Percentiles rank a stretch among this genome's conserved stretches.
Evolutionary conservation across 2,329 filamentous ascomycete species (phyloP).

Genomic region (Ceratocystis papillata): DNA sequence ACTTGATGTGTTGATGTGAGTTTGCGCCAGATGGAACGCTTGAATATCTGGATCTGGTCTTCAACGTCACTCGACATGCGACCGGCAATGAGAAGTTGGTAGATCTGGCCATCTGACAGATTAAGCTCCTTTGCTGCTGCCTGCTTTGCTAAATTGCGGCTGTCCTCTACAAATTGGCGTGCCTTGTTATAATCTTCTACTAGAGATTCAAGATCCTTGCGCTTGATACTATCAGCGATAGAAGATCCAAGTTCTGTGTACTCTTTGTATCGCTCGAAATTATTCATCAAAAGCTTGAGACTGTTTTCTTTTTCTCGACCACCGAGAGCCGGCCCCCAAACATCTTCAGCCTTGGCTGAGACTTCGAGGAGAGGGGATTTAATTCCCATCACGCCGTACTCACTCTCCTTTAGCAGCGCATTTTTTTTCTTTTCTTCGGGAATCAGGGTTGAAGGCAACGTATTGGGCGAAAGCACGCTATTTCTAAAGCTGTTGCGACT

Average conservation of each 20-base stretch:
- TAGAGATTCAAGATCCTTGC: conserved; percentile 78
- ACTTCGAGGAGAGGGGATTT: conserved; percentile 80
- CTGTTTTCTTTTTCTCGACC: conserved; percentile 85
- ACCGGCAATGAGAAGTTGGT: conserved; percentile 76
- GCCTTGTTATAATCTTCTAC: conserved; percentile 80
- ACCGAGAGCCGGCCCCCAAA: conserved; percentile 89
- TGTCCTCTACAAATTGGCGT: conserved; percentile 69
- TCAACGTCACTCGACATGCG: conserved; percentile 94
- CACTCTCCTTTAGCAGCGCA: conserved; percentile 81
- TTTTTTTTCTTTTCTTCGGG: conserved; percentile 66
- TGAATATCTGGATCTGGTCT: conserved; percentile 74
- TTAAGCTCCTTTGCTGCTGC: conserved; percentile 38
- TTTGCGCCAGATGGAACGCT: conserved; percentile 77
- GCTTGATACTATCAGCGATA: conserved; percentile 74
- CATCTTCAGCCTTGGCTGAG: conserved; percentile 86
- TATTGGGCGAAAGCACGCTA: conserved; percentile 30
- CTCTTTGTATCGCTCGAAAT: conserved; percentile 67
- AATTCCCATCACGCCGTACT: conserved; percentile 80
- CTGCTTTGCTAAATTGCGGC: conserved; percentile 54
- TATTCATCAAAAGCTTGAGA: conserved; percentile 63
- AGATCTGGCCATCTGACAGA: conserved; percentile 67
- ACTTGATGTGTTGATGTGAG: conserved; percentile 57
- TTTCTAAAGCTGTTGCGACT: conserved; percentile 24
- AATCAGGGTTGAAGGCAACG: conserved; percentile 28
- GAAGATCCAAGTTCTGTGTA: conserved; percentile 70